Percentiles rank a stretch among this genome's conserved stretches.
Evolutionary conservation across 169 alveolate genomes (phyloP).

Genomic region (Blepharisma undulans): DNA sequence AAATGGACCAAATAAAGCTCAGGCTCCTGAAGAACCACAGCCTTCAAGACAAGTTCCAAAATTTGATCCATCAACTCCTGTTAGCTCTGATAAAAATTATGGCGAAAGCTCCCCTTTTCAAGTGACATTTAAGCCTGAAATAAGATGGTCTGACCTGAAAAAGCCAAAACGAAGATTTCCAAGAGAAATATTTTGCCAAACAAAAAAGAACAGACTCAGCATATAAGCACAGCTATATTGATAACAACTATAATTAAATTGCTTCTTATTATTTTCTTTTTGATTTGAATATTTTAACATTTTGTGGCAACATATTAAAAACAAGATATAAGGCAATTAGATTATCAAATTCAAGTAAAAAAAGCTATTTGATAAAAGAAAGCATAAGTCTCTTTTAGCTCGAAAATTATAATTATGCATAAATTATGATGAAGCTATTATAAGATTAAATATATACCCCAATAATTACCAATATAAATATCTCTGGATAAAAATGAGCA

Average conservation of each 20-base stretch:
- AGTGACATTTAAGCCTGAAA: not conserved
- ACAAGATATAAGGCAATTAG: too few relatives aligned
- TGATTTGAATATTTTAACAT: too few relatives aligned
- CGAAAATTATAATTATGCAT: too few relatives aligned
- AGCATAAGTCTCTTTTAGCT: too few relatives aligned
- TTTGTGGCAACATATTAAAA: too few relatives aligned
- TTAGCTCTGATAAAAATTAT: not conserved
- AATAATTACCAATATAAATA: too few relatives aligned
- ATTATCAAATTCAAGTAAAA: too few relatives aligned
- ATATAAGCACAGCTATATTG: not conserved
- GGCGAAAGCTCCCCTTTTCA: not conserved
- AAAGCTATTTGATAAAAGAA: too few relatives aligned
- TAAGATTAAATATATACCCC: not conserved
- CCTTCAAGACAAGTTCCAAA: not conserved
- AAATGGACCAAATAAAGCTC: not conserved
- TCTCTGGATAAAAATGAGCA: not conserved
- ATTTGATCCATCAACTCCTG: not conserved
- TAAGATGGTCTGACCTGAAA: not conserved
- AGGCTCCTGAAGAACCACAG: not conserved
- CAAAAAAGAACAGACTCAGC: not conserved
- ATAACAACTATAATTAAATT: not conserved
- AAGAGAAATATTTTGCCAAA: not conserved
- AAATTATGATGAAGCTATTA: too few relatives aligned
- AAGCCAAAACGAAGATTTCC: not conserved
- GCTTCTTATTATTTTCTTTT: too few relatives aligned